These are phyloP conservation scores for Diaporthe longicolla DNA, from an alignment of 2,329 filamentous ascomycete species.

Conservation along the genomic window DNA sequence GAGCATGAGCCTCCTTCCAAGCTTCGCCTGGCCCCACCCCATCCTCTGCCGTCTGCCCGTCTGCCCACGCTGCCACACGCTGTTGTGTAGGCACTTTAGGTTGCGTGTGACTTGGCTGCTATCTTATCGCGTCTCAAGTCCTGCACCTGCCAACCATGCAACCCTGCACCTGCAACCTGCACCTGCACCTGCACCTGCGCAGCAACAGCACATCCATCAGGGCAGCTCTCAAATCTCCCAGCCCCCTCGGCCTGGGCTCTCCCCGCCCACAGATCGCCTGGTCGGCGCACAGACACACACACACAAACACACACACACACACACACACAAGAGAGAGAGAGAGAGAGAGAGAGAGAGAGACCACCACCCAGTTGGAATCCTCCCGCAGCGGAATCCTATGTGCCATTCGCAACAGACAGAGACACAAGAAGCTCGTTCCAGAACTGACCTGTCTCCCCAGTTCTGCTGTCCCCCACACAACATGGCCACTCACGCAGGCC, in stretches of 20 bases:
- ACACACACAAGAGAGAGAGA: no score
- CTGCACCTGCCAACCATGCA: no score
- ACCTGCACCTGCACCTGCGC: neutral
- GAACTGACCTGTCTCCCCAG: slow-evolving; percentile 24
- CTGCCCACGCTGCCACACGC: no score
- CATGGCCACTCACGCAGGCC: slow-evolving; percentile 59
- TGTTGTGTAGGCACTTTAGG: no score
- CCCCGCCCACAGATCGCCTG: no score
- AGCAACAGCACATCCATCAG: neutral
- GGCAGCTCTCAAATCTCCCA: no score
- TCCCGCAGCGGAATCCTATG: slow-evolving; percentile 3
- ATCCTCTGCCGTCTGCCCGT: no score
- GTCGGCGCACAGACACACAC: no score
- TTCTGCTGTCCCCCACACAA: slow-evolving; percentile 40
- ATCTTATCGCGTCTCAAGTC: slow-evolving; percentile 12
- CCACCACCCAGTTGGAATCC: slow-evolving; percentile 1
- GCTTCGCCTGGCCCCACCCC: slow-evolving; percentile 2
- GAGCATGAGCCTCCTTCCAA: slow-evolving; percentile 32
- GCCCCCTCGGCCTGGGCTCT: no score
- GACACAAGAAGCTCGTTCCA: neutral
- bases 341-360: neutral
- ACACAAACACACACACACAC: no score
- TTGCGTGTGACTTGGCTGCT: neutral
- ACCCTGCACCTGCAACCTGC: no score
- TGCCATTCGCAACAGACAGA: neutral